Evolutionary conservation across 2,329 filamentous ascomycete species (phyloP), one percentile per base, ranked within the genome.

Genomic region (Tolypocladium tropicale): DNA sequence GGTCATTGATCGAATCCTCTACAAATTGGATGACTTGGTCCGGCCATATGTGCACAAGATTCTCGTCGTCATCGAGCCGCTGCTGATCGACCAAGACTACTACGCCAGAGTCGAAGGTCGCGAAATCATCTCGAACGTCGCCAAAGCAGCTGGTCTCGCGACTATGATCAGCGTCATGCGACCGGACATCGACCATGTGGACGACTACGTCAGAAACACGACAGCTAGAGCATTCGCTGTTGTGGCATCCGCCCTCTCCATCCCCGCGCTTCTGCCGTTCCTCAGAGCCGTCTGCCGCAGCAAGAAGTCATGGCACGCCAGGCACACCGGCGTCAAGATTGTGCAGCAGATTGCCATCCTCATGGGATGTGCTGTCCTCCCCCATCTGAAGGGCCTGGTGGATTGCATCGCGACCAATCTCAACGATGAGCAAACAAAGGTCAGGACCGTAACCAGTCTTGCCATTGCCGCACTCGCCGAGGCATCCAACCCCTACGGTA

Each of bases 161-260:
- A 94, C 95, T 64, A 99, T 99, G 94, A 99, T 99, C 70, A 96
- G 91, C 74, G 96, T 92, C 10, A 99, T 99, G 94, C 83, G 94
- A 66, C 95, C 94, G 0, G 94, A 99, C 81, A 96, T 99, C 62
- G 94, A 99, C 65, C 94, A 99, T 65, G 89, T 95, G 30, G 94
- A 99, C 66, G 94, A 99, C 71, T 99, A 99, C 69, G 95, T 99
- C 14, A 85, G 94, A 68, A 99, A 99, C 73, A 99, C 94, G 1
- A 99, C 94, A 2, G 94, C 94, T 55, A 82, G 94, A 76, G 94
- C 94, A 1, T 99, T 99, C 68, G 94, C 94, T 30, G 94, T 99
- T 7, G 94, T 99, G 39, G 94, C 94, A 2, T 96, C 93, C 23
- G 94, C 94, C 21, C 83, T 99, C 7, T 94, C 94, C 52, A 99